Percentiles rank a stretch among this genome's conserved stretches.
Conservation (phyloP, 2,329 filamentous ascomycete species). For the Macrophomina tecta region DNA sequence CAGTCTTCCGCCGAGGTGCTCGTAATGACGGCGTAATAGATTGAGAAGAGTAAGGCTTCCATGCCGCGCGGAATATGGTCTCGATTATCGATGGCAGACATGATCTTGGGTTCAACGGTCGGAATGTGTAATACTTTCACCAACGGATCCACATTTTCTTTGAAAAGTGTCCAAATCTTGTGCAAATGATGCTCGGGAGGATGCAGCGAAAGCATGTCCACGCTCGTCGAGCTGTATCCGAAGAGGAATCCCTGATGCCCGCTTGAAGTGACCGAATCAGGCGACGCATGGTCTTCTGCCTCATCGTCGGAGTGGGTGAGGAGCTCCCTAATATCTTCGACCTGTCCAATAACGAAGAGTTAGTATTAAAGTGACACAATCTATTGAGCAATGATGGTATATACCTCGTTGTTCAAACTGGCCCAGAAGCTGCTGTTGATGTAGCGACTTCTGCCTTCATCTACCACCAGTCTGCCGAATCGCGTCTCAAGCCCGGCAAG, state of each 20-base stretch:
- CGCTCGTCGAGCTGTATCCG: slow-evolving; percentile 73
- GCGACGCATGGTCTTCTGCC: slow-evolving; percentile 57
- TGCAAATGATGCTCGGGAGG: slow-evolving; percentile 69
- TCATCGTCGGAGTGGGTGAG: slow-evolving; percentile 69
- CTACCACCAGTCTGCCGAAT: slow-evolving; percentile 73
- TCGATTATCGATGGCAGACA: slow-evolving; percentile 65
- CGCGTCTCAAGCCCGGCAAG: slow-evolving; percentile 54
- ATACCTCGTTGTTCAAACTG: slow-evolving; percentile 74
- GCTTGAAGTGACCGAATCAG: slow-evolving; percentile 41
- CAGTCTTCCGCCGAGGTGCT: slow-evolving; percentile 58
- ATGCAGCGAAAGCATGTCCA: slow-evolving; percentile 69
- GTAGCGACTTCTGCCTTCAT: slow-evolving; percentile 73
- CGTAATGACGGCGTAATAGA: slow-evolving; percentile 66
- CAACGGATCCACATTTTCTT: slow-evolving; percentile 75
- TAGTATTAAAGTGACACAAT: not conserved
- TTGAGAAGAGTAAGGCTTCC: slow-evolving; percentile 66
- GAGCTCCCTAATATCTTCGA: slow-evolving; percentile 67
- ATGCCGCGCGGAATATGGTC: slow-evolving; percentile 63
- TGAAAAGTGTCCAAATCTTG: slow-evolving; percentile 72
- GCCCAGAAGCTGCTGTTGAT: slow-evolving; percentile 80
- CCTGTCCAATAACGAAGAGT: slow-evolving; percentile 43
- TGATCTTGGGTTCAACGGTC: slow-evolving; percentile 66
- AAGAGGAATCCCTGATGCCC: slow-evolving; percentile 73
- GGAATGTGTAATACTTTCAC: slow-evolving; percentile 75
- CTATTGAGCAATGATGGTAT: slow-evolving; percentile 29